Base-by-base conservation (phyloP, 2,329 filamentous ascomycete species). In the Alternaria ventricosa region DNA sequence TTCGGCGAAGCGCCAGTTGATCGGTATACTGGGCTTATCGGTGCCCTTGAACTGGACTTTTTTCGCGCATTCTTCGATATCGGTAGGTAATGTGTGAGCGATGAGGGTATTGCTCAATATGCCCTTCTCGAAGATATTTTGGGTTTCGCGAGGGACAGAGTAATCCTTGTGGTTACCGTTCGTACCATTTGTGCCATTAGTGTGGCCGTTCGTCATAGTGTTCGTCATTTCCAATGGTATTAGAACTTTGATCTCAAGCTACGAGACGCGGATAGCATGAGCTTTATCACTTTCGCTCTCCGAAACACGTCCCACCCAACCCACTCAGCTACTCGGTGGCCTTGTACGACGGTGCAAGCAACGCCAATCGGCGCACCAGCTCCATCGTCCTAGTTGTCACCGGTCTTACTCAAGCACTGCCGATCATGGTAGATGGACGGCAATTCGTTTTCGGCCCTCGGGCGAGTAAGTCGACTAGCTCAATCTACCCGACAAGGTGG, bases 1-100 rank as follows among this genome's bases (percentile, higher is more conserved):
- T 70, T 87, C 86, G 3, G 86, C 85, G 55, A 87, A 86, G 3
- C 85, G 80, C 86, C 86, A 88, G 55, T 86, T 87, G 71, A 88
- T 84, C 0, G 85, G 84, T 10, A 87, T 80, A 47, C 77, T 83
- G 0, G 85, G 85, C 27, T 73, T 71, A 23, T 78, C 69, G 15
- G 69, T 76, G 5, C 85, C 85, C 23, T 81, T 78, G 60, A 85
- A 86, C 0, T 67, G 73, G 45, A 85, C 78, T 13, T 63, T 64
- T 23, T 70, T 74, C 8, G 75, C 78, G 53, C 78, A 78, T 68
- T 79, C 73, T 55, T 75, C 61, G 45, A 80, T 75, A 11, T 80
- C 80, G 23, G 59, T 27, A 1, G 81, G 83, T 3, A 83, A 64
- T 18, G 73, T 69, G 18, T 78, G 75, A 6, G 68, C 65, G 27